Conservation (phyloP, 371 early-diverging fungal genomes). For the Circinella minor region DNA sequence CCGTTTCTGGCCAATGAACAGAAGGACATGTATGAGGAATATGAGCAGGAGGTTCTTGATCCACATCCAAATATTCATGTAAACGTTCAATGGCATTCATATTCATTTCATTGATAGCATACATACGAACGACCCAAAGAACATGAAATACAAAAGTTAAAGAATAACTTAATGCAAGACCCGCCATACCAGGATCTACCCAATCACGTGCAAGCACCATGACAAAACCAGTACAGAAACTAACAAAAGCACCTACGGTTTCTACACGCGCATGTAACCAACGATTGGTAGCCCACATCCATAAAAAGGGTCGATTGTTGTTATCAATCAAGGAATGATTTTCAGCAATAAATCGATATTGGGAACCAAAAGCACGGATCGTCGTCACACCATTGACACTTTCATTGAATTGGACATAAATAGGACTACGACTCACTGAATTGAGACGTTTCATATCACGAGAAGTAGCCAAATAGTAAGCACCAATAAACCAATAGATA, state of each 20-base stretch:
- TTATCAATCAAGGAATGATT: constrained; percentile 61
- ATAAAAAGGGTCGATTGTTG: constrained; percentile 83
- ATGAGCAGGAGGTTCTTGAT: constrained; percentile 70
- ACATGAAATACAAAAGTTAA: constrained; percentile 71
- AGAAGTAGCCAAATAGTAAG: constrained; percentile 73
- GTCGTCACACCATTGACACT: constrained; percentile 77
- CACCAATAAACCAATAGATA: constrained; percentile 54
- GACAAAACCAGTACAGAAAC: constrained; percentile 73
- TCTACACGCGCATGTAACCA: constrained; percentile 91
- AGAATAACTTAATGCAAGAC: constrained; percentile 78
- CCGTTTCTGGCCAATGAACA: constrained; percentile 75
- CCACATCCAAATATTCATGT: constrained; percentile 71
- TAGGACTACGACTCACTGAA: constrained; percentile 78
- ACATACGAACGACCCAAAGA: constrained; percentile 81
- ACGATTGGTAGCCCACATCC: constrained; percentile 87
- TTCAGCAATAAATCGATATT: constrained; percentile 64
- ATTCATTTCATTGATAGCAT: constrained; percentile 85
- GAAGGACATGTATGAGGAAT: constrained; percentile 54
- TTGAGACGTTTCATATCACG: constrained; percentile 92
- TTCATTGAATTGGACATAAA: constrained; percentile 80
- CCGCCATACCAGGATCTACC: constrained; percentile 79
- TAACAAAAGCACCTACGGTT: constrained; percentile 68
- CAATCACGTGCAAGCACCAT: constrained; percentile 50
- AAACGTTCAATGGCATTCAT: constrained; percentile 82
- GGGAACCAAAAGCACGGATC: constrained; percentile 78